These are phyloP conservation scores for Fraxinus sp. DNA, from an alignment of 305 asterid genomes.

Conservation along the genomic window DNA sequence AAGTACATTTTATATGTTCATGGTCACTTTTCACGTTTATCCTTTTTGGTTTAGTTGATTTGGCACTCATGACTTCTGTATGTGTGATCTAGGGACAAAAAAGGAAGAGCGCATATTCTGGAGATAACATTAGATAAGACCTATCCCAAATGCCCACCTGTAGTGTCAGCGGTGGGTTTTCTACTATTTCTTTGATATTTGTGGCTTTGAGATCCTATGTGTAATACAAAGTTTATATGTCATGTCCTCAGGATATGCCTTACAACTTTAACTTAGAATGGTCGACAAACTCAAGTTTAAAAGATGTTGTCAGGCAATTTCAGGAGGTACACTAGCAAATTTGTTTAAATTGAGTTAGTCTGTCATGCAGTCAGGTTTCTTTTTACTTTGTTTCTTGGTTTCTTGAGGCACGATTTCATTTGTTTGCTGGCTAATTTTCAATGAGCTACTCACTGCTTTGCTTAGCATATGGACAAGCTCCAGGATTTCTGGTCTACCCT, in stretches of 20 bases:
- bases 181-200: conserved; percentile 18
- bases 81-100: conserved; percentile 51
- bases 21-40: background rate
- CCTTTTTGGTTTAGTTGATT: background rate
- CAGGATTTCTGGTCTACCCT: conserved; percentile 67
- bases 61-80: conserved; percentile 19
- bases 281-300: conserved; percentile 55
- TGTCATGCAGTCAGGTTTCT: background rate
- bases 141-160: conserved; percentile 68
- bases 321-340: conserved; percentile 39
- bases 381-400: background rate
- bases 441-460: conserved; percentile 9
- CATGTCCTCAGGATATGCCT: conserved; percentile 60
- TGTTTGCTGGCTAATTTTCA: background rate
- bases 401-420: conserved; percentile 15
- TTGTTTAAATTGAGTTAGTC: background rate
- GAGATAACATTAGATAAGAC: conserved; percentile 55
- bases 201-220: conserved; percentile 8
- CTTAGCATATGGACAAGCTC: conserved; percentile 68
- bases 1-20: background rate
- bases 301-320: conserved; percentile 64
- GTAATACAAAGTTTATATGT: conserved; percentile 12
- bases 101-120: conserved; percentile 59
- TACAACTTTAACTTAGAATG: conserved; percentile 50
- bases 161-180: conserved; percentile 60